Conservation (phyloP, 2,329 filamentous ascomycete genomes). For the Fusarium robinianum region DNA sequence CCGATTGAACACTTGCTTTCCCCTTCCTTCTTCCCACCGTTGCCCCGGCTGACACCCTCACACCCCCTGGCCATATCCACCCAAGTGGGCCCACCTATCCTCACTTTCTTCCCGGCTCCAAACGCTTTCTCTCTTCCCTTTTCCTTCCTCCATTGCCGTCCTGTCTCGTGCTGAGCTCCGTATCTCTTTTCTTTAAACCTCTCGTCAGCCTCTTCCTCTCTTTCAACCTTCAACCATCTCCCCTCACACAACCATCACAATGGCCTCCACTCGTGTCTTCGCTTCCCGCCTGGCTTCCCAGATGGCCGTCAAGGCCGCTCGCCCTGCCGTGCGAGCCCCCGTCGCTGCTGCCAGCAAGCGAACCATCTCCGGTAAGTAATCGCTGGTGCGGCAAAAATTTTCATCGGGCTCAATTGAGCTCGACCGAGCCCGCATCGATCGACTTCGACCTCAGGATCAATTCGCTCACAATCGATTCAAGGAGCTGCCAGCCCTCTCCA, state of each 20-base stretch:
- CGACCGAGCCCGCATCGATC: constrained; percentile 38
- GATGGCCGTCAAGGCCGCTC: constrained; percentile 78
- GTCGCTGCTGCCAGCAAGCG: constrained; percentile 71
- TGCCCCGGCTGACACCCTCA: constrained; percentile 44
- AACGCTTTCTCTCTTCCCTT: constrained; percentile 48
- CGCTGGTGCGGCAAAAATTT: constrained; percentile 40
- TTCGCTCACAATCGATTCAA: constrained; percentile 45
- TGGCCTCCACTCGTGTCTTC: constrained; percentile 79
- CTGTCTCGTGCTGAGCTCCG: constrained; percentile 42
- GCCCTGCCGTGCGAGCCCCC: constrained; percentile 71
- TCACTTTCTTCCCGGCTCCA: constrained; percentile 44
- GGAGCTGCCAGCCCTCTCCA: constrained; percentile 68
- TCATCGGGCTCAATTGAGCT: constrained; percentile 38
- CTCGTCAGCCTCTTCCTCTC: constrained; percentile 39
- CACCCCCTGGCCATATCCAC: constrained; percentile 39
- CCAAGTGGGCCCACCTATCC: constrained; percentile 44
- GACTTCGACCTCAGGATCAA: constrained; percentile 34
- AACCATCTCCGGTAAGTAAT: constrained; percentile 71
- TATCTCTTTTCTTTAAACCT: constrained; percentile 43
- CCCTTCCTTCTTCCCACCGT: constrained; percentile 37
- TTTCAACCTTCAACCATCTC: constrained; percentile 40
- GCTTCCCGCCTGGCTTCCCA: constrained; percentile 77
- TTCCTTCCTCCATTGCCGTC: constrained; percentile 45
- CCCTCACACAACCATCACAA: constrained; percentile 64
- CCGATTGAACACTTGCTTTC: constrained; percentile 34